These are phyloP conservation scores for Hysterium pulicare DNA, from an alignment of 2,329 filamentous ascomycete species.

Conservation along the genomic window DNA sequence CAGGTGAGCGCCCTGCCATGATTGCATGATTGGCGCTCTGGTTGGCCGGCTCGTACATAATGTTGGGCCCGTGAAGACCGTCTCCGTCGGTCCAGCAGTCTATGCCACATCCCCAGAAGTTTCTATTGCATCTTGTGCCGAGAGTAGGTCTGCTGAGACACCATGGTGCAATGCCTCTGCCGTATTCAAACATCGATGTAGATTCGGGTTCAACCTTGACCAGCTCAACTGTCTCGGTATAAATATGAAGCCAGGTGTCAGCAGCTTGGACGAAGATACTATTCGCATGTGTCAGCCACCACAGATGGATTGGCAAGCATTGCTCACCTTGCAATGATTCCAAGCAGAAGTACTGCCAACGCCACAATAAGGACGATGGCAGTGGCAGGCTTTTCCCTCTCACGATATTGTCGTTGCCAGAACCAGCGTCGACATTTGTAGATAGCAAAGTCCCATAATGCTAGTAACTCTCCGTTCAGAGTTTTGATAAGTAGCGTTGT, in stretches of 20 bases:
- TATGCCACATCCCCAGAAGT: conserved; percentile 11
- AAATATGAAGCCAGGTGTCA: conserved; percentile 14
- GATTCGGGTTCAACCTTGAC: conserved; percentile 5
- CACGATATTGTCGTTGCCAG: neutral
- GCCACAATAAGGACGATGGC: neutral
- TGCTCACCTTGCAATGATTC: conserved; percentile 9
- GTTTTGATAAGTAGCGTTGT: neutral
- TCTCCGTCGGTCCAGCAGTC: neutral
- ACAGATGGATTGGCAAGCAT: neutral
- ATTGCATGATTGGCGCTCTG: neutral
- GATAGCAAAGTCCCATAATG: neutral
- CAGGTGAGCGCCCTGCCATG: neutral
- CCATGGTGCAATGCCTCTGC: conserved; percentile 12
- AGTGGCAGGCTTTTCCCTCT: neutral
- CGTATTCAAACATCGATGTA: conserved; percentile 3
- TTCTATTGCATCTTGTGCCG: conserved; percentile 5
- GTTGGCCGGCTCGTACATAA: neutral
- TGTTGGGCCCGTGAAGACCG: neutral
- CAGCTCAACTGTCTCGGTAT: conserved; percentile 6
- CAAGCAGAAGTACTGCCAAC: conserved; percentile 2
- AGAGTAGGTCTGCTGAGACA: conserved; percentile 8
- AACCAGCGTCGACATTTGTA: neutral
- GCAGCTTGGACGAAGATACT: conserved; percentile 15
- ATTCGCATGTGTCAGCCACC: neutral
- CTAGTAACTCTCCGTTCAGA: neutral